Conservation (phyloP, 306 rosid species). For the Cucumis melo region DNA sequence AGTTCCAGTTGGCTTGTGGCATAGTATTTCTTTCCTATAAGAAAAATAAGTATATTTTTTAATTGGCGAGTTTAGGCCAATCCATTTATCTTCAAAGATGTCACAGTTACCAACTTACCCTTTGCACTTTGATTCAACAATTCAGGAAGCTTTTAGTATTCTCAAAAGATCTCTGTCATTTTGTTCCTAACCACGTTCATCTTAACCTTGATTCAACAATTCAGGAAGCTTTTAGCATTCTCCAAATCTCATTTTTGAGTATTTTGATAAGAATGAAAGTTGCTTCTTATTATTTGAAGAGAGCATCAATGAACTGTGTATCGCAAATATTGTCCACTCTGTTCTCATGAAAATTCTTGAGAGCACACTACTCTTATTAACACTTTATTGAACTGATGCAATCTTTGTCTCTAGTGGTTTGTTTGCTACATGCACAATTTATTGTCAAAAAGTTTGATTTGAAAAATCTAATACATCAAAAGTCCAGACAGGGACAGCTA, state of each 20-base stretch:
- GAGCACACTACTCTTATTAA: neutral
- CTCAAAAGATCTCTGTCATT: neutral
- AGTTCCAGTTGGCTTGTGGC: neutral
- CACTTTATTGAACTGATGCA: neutral
- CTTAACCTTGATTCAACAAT: neutral
- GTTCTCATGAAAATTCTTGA: neutral
- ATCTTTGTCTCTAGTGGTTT: neutral
- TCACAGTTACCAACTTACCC: neutral
- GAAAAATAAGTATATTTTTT: too few species aligned
- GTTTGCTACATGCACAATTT: neutral
- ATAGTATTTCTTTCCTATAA: neutral
- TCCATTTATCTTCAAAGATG: neutral
- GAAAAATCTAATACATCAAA: constrained; percentile 7
- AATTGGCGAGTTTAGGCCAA: neutral
- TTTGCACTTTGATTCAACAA: neutral
- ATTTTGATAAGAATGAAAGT: neutral
- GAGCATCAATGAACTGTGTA: neutral
- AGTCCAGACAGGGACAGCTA: constrained; percentile 31
- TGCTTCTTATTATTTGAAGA: neutral
- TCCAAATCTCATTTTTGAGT: neutral
- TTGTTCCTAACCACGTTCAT: neutral
- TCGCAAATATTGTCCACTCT: neutral
- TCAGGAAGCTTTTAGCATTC: neutral
- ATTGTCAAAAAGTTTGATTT: neutral
- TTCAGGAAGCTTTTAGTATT: too few species aligned